Percentiles rank a stretch among this genome's conserved stretches.
Conservation (phyloP, 345 rosid genomes). For the Citrus trifoliata region DNA sequence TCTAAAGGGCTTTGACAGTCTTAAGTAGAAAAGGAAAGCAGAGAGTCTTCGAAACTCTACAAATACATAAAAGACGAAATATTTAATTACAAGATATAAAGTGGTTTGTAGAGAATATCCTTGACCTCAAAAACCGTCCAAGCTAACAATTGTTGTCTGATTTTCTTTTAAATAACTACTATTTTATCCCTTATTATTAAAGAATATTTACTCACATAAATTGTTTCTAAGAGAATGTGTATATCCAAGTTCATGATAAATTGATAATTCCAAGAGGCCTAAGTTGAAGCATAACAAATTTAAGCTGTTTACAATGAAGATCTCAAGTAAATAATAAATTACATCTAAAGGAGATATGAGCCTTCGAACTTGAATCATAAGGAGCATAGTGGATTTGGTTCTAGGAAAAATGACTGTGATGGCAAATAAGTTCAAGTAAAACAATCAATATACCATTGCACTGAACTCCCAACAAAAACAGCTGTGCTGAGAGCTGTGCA, state of each 20-base stretch:
- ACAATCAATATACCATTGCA: slow-evolving; percentile 13
- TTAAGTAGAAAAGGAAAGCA: neutral
- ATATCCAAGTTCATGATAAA: neutral
- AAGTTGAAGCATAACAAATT: neutral
- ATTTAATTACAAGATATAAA: neutral
- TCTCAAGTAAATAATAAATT: neutral
- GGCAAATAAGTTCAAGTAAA: neutral
- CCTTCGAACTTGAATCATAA: neutral
- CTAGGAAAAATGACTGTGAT: neutral
- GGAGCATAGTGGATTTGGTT: neutral
- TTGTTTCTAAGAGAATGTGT: neutral
- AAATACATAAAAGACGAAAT: neutral
- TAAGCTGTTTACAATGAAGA: neutral
- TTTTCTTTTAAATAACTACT: neutral
- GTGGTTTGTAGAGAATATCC: neutral
- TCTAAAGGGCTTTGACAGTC: neutral
- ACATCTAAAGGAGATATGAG: neutral
- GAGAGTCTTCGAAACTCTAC: neutral
- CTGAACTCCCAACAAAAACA: slow-evolving; percentile 16
- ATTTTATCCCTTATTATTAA: neutral
- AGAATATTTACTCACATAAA: neutral
- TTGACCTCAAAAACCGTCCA: neutral
- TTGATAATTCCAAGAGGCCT: neutral
- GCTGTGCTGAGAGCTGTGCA: slow-evolving; percentile 15
- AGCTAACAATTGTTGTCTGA: neutral